Conservation (phyloP, 495 filamentous ascomycete species). For the Friedmanniomyces simplex region DNA sequence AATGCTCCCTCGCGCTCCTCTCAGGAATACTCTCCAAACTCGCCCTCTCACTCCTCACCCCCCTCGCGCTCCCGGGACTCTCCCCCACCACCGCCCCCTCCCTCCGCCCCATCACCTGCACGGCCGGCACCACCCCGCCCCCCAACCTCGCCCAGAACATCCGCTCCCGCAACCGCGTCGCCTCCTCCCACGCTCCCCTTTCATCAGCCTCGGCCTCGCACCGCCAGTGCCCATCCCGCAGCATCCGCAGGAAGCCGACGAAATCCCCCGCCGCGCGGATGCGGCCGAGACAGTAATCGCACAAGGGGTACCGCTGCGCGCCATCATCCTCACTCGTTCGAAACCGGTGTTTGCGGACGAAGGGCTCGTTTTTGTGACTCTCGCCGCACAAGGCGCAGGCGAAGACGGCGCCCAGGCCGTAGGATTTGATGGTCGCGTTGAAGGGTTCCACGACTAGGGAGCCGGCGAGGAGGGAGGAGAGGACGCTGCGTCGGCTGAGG, state of each 20-base stretch:
- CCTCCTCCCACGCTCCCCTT: conserved; percentile 86
- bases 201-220: conserved; percentile 46
- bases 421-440: conserved; percentile 46
- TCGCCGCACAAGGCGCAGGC: conserved; percentile 88
- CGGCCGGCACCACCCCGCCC: conserved; percentile 66
- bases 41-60: conserved; percentile 1
- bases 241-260: conserved; percentile 74
- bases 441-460: conserved; percentile 81
- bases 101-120: not conserved
- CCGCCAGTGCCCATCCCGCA: conserved; percentile 81
- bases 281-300: conserved; percentile 73
- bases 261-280: conserved; percentile 86
- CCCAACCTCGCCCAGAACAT: conserved; percentile 96
- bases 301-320: conserved; percentile 80
- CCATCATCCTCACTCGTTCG: conserved; percentile 74
- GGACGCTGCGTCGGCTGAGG: conserved; percentile 73
- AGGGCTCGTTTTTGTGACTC: conserved; percentile 52
- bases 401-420: conserved; percentile 38
- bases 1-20: not conserved
- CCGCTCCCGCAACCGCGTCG: conserved; percentile 72
- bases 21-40: conserved; percentile 9
- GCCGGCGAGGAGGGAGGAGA: conserved; percentile 76
- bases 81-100: not conserved
- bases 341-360: conserved; percentile 78
- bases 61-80: conserved; percentile 1